Evolutionary conservation across 306 rosid species (phyloP).

Genomic region (Quercus dentata): DNA sequence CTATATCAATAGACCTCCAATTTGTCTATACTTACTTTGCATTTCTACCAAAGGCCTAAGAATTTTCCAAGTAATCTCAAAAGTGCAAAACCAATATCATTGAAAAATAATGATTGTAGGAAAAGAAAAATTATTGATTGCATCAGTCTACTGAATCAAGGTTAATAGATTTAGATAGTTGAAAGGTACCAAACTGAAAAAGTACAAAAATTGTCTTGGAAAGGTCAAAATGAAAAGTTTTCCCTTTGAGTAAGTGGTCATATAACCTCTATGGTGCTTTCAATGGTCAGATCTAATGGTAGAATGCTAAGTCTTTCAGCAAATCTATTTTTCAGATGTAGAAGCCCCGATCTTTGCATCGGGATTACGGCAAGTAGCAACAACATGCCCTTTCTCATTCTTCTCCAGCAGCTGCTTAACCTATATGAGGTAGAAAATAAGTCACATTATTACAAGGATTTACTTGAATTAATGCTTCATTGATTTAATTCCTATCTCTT

Average conservation of each 20-base stretch:
- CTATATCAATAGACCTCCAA: neutral
- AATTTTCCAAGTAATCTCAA: neutral
- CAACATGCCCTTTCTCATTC: constrained; percentile 69
- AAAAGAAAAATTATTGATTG: neutral
- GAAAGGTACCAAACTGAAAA: neutral
- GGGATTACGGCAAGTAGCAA: constrained; percentile 92
- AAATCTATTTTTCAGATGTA: constrained; percentile 55
- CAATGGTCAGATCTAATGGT: constrained; percentile 68
- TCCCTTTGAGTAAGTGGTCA: neutral
- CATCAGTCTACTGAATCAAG: neutral
- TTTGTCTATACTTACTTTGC: neutral
- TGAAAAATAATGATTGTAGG: neutral
- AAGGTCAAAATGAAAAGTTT: neutral
- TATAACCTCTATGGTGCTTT: constrained; percentile 81
- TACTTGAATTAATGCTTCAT: neutral
- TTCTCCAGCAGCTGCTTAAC: constrained; percentile 80
- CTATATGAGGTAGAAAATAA: constrained; percentile 34
- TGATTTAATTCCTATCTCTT: neutral
- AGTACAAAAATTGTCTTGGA: neutral
- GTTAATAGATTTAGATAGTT: neutral
- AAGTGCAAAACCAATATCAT: neutral
- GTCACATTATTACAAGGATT: constrained; percentile 6
- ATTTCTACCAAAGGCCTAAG: neutral
- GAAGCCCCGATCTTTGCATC: constrained; percentile 52
- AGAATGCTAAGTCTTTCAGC: constrained; percentile 55